Percentiles rank a stretch among this genome's conserved stretches.
Evolutionary conservation across 129 eudicot species (phyloP).

Genomic region (Tagetes patula): DNA sequence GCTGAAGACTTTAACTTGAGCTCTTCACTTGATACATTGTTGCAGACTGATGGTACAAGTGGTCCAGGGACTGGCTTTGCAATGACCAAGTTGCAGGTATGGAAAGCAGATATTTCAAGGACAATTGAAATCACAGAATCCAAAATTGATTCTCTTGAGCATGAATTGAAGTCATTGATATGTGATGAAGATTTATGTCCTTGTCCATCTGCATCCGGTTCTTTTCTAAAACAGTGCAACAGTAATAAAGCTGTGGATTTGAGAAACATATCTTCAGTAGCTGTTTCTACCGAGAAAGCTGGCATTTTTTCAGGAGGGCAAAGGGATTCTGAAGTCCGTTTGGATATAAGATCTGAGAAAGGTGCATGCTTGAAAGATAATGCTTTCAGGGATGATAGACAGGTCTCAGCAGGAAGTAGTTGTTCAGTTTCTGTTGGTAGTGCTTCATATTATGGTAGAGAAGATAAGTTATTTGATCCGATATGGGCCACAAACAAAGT

Average conservation of each 20-base stretch:
- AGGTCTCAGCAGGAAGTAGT: constrained; percentile 14
- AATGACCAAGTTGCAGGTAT: constrained; percentile 60
- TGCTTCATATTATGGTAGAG: constrained; percentile 16
- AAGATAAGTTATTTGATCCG: constrained; percentile 27
- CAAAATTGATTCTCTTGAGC: constrained; percentile 87
- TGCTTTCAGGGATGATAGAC: constrained; percentile 26
- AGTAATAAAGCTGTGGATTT: constrained; percentile 36
- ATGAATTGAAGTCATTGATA: constrained; percentile 56
- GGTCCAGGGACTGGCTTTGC: constrained; percentile 50
- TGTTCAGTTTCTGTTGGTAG: constrained; percentile 10
- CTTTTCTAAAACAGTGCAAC: constrained; percentile 30
- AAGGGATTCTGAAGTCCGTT: constrained; percentile 25
- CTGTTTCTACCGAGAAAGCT: constrained; percentile 25
- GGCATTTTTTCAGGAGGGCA: constrained; percentile 24
- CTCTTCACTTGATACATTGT: constrained; percentile 50
- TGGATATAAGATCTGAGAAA: constrained; percentile 30
- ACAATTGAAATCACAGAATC: constrained; percentile 74
- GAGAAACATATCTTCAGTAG: constrained; percentile 40
- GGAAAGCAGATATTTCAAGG: constrained; percentile 69
- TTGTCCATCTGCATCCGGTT: constrained; percentile 38
- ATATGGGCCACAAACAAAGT: constrained; percentile 56
- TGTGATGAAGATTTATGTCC: constrained; percentile 35
- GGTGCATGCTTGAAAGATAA: constrained; percentile 29
- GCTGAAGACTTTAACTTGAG: constrained; percentile 49
- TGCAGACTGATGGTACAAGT: constrained; percentile 49